These are phyloP conservation scores for Eucalyptus albens DNA, from an alignment of 345 rosid species.

Conservation along the genomic window DNA sequence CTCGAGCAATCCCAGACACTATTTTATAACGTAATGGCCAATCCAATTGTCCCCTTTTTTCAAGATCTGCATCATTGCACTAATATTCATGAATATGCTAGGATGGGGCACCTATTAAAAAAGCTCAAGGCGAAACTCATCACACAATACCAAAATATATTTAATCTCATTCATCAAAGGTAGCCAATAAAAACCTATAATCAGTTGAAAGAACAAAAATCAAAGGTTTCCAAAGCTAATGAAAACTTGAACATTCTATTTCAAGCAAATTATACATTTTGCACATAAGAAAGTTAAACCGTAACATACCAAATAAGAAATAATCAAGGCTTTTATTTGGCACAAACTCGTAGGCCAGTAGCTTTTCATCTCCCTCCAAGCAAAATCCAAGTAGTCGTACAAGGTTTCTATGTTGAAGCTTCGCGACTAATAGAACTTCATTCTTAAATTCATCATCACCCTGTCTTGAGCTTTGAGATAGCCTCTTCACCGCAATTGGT, in stretches of 20 bases:
- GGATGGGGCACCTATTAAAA: background rate
- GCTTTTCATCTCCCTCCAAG: background rate
- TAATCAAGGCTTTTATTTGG: background rate
- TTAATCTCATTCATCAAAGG: background rate
- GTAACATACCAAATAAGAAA: background rate
- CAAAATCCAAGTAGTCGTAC: background rate
- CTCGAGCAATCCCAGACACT: background rate
- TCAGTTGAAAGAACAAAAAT: background rate
- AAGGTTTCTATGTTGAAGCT: background rate
- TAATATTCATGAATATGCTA: background rate
- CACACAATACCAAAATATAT: background rate
- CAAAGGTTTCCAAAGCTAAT: background rate
- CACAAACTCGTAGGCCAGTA: background rate
- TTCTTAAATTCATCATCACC: constrained; percentile 13
- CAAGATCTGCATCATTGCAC: background rate
- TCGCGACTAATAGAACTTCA: background rate
- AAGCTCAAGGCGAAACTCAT: background rate
- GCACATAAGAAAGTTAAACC: background rate
- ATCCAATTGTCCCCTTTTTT: background rate
- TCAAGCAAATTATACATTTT: background rate
- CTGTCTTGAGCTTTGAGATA: constrained; percentile 21
- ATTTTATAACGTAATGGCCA: background rate
- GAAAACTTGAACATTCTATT: background rate
- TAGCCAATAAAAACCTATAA: background rate
- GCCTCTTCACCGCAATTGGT: constrained; percentile 35